Base-by-base conservation (phyloP, 495 filamentous ascomycete species). In the Clohesyomyces aquaticus region DNA sequence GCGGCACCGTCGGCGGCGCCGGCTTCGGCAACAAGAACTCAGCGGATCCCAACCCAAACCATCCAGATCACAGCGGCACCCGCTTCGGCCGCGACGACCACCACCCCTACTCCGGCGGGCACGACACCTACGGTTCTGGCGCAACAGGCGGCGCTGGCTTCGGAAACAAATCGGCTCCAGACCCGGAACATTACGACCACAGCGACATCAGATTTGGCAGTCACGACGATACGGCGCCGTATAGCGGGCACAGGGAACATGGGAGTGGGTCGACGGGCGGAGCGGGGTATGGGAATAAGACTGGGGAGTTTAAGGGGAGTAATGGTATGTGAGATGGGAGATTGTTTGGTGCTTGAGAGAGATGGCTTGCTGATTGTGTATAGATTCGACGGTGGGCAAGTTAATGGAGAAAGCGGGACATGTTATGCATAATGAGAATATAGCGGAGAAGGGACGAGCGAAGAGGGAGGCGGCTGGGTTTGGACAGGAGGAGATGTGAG, bases 331-430 rank as follows among this genome's bases (percentile, higher is more conserved):
- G 1, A 6, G 14, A 45, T 27, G 9, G 9, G 27, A 14, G 9
- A 8, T 50, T 29, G 22, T 52, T 50, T 23, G 23, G 43, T 32
- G 35, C 21, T 6, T 25, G 11, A 38, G 54, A 60, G 51, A 11
- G 3, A 9, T 32, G 51, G 19, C 29, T 26, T 38, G 19, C 41
- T 55, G 19, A 59, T 38, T 28, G 14, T 47, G 47, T 22, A 11
- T 57, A 73, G 78, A 80, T 61, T 76, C 73, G 43, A 78, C 67
- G 9, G 53, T 73, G 3, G 78, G 77, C 27, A 79, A 79, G 66
- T 12, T 81, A 10, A 71, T 80, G 72, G 76, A 80, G 65, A 81
- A 79, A 70, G 75, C 70, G 35, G 77, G 79, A 2, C 57, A 67
- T 48, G 52, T 78, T 51, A 59, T 78, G 45, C 65, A 75, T 43